These are phyloP conservation scores for Penicillium thymicola DNA, from an alignment of 2,329 filamentous ascomycete species.

Conservation along the genomic window DNA sequence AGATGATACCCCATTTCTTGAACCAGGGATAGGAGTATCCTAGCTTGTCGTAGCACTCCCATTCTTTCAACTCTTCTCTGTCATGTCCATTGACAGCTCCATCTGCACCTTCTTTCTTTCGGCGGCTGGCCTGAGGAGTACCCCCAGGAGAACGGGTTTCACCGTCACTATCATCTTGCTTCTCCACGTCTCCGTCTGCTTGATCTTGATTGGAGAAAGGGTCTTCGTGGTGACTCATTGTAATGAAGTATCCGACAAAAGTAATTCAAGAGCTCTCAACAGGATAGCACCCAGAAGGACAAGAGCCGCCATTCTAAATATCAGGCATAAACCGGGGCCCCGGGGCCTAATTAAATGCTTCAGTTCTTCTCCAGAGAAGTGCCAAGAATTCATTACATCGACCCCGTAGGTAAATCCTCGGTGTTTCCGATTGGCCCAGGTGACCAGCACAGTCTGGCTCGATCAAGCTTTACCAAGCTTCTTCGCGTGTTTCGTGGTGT, in stretches of 20 bases:
- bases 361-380: neutral
- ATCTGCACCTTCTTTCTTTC: constrained; percentile 10
- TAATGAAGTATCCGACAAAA: neutral
- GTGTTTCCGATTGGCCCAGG: constrained; percentile 21
- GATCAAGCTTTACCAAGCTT: constrained; percentile 11
- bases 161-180: constrained; percentile 15
- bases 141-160: constrained; percentile 14
- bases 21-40: constrained; percentile 58
- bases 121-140: constrained; percentile 7
- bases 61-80: constrained; percentile 45
- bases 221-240: constrained; percentile 13
- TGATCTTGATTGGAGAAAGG: neutral
- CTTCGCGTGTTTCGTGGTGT: constrained; percentile 14
- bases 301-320: neutral
- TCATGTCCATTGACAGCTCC: constrained; percentile 10
- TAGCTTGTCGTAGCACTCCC: constrained; percentile 63
- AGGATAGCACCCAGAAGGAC: neutral
- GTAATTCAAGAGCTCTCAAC: neutral
- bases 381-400: neutral
- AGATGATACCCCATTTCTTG: constrained; percentile 69
- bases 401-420: neutral
- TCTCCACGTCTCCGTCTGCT: constrained; percentile 17
- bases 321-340: neutral
- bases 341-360: constrained; percentile 2
- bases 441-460: constrained; percentile 2